Percentiles rank a stretch among this genome's conserved stretches.
These are phyloP conservation scores for Didymella sp. DNA, from an alignment of 2,329 filamentous ascomycete genomes.

Conservation along the genomic window DNA sequence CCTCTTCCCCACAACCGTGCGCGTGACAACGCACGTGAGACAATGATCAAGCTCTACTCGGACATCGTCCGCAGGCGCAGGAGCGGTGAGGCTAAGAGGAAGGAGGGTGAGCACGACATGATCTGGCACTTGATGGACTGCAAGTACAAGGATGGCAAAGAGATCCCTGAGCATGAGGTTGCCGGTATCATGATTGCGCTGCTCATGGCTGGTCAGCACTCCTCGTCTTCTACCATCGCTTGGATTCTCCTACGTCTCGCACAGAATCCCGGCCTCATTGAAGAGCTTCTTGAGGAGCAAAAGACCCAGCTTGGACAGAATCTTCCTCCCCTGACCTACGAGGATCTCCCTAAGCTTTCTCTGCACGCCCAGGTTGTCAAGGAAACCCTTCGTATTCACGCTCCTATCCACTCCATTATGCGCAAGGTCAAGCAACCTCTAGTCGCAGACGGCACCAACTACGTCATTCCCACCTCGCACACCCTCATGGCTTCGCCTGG, in stretches of 20 bases:
- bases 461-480: conserved; percentile 80
- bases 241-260: conserved; percentile 88
- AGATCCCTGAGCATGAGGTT: conserved; percentile 82
- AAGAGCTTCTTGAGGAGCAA: conserved; percentile 86
- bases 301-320: conserved; percentile 73
- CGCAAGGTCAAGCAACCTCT: conserved; percentile 90
- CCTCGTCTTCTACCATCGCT: conserved; percentile 80
- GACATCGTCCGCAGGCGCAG: conserved; percentile 80
- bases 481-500: conserved; percentile 85
- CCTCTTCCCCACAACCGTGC: conserved; percentile 87
- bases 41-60: conserved; percentile 81
- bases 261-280: conserved; percentile 75
- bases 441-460: conserved; percentile 81
- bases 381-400: conserved; percentile 89
- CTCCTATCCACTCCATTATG: conserved; percentile 94
- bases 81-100: conserved; percentile 55
- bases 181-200: conserved; percentile 95
- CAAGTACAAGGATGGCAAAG: conserved; percentile 80
- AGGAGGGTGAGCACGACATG: conserved; percentile 70
- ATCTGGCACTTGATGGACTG: conserved; percentile 90
- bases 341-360: conserved; percentile 77
- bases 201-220: conserved; percentile 91
- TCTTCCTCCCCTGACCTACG: conserved; percentile 76
- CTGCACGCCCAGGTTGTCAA: conserved; percentile 86
- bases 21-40: conserved; percentile 79